Percentiles rank a stretch among this genome's conserved stretches.
phyloP scores from a whole-genome alignment of 495 filamentous ascomycete genomes.

The Penicillium fimorum region DNA sequence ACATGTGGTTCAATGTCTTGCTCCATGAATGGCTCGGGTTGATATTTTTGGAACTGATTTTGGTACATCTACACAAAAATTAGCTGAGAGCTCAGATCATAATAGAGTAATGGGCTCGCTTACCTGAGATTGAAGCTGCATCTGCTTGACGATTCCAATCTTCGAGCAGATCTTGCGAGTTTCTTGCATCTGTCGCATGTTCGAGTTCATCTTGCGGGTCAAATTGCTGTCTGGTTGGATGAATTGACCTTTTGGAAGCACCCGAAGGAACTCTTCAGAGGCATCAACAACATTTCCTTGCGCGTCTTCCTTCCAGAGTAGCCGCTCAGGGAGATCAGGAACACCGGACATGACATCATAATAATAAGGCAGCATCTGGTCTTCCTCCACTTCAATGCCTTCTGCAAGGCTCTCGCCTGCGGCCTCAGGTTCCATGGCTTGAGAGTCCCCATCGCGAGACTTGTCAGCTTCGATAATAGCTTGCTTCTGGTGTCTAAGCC shows the following conservation, averaged over 20 bases:
- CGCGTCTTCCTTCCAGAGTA: slow-evolving; percentile 83
- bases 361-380: slow-evolving; percentile 82
- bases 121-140: slow-evolving; percentile 97
- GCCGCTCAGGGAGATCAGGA: slow-evolving; percentile 72
- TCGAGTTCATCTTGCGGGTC: slow-evolving; percentile 78
- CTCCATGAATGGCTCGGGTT: slow-evolving; percentile 87
- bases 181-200: slow-evolving; percentile 94
- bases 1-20: slow-evolving; percentile 81
- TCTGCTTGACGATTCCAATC: slow-evolving; percentile 97
- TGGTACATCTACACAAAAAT: slow-evolving; percentile 72
- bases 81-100: neutral
- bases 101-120: slow-evolving; percentile 16
- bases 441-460: slow-evolving; percentile 46
- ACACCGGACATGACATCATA: slow-evolving; percentile 85
- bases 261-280: slow-evolving; percentile 72
- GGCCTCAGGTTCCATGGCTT: slow-evolving; percentile 45
- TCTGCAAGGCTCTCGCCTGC: slow-evolving; percentile 77
- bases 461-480: slow-evolving; percentile 53
- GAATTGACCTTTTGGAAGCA: slow-evolving; percentile 74
- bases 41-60: slow-evolving; percentile 97
- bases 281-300: slow-evolving; percentile 84
- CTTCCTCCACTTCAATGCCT: slow-evolving; percentile 84
- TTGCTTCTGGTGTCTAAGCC: slow-evolving; percentile 70
- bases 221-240: slow-evolving; percentile 72
- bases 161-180: slow-evolving; percentile 94